Base-by-base conservation (phyloP, 192 early-diverging fungal species). In the Backusella liffmaniae region DNA sequence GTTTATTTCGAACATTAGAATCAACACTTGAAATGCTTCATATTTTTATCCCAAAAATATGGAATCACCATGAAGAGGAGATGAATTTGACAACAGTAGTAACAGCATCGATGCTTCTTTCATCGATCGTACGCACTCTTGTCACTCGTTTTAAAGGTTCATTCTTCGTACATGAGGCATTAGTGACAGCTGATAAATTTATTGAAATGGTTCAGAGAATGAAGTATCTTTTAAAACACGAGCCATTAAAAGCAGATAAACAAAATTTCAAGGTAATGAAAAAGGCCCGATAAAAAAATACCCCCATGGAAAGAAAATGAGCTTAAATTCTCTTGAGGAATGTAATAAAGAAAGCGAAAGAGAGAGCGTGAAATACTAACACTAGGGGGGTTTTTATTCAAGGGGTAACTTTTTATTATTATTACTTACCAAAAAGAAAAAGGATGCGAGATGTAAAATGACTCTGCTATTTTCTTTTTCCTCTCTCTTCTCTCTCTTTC, bases 21-120 rank as follows among this genome's bases (percentile, higher is more conserved):
- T 68, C 67, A 1, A 68, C 67, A 37, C n/a, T 68, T 21, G 67
- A 68, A 36, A 68, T 68, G 18, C 36, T 68, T 21, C 36, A 68
- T 68, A 37, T 68, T 23, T 68, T 68, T 4, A 68, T 36, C 34
- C 67, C 67, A 18, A 68, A 68, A 41, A 35, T 68, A 39, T 68
- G 67, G 67, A 68, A 39, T 8, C 67, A 68, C 1, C 35, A 18
- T 36, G 34, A 67, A 37, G 67, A 68, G 35, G 34, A 37, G 6
- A 32, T 67, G 34, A 37, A 68, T 68, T 39, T 68, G 35, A 68
- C 67, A 21, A 68, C 67, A 21, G 36, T 68, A 21, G n/a, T 68
- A 37, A 68, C 36, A 68, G 32, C 67, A 68, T 68, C 67, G 15
- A 68, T 41, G 10, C 35, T 68, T 41, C 36, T 68, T 41, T 68